Evolutionary conservation across 2,329 filamentous ascomycete genomes (phyloP).

Genomic region (Epichloe typhina): DNA sequence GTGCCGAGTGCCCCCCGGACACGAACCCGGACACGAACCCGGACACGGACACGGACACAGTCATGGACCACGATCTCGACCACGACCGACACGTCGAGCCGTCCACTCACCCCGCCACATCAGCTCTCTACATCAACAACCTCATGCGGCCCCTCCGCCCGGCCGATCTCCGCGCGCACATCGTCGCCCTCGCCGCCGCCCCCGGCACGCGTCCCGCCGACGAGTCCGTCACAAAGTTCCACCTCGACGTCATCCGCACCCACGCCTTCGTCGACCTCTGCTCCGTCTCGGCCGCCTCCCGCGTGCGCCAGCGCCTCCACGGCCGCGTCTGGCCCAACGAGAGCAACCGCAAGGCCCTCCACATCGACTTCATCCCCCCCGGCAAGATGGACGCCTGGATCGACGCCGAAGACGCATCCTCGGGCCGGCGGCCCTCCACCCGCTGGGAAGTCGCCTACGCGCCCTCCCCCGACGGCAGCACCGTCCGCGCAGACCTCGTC

Average conservation of each 20-base stretch:
- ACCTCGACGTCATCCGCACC: constrained; percentile 73
- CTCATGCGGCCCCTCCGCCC: constrained; percentile 77
- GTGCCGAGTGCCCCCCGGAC: constrained; percentile 14
- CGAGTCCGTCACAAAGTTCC: constrained; percentile 50
- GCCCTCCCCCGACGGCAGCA: constrained; percentile 35
- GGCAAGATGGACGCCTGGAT: constrained; percentile 65
- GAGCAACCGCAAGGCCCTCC: constrained; percentile 67
- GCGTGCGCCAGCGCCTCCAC: constrained; percentile 66
- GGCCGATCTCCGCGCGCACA: constrained; percentile 51
- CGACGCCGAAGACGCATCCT: constrained; percentile 44
- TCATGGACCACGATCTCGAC: constrained; percentile 22
- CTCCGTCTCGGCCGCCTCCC: constrained; percentile 55
- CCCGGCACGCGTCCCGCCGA: constrained; percentile 36
- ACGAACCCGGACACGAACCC: neutral
- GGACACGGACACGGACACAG: constrained; percentile 1
- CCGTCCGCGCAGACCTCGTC: constrained; percentile 28
- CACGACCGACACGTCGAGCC: constrained; percentile 31
- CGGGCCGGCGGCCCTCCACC: constrained; percentile 26
- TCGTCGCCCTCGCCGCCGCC: constrained; percentile 56
- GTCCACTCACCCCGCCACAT: constrained; percentile 57
- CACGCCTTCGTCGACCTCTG: constrained; percentile 73
- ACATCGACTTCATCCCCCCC: constrained; percentile 79
- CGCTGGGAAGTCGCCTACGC: constrained; percentile 67
- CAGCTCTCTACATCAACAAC: constrained; percentile 77
- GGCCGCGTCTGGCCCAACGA: constrained; percentile 77